Base-by-base conservation (phyloP, 306 rosid genomes). In the Dryas alaskensis region DNA sequence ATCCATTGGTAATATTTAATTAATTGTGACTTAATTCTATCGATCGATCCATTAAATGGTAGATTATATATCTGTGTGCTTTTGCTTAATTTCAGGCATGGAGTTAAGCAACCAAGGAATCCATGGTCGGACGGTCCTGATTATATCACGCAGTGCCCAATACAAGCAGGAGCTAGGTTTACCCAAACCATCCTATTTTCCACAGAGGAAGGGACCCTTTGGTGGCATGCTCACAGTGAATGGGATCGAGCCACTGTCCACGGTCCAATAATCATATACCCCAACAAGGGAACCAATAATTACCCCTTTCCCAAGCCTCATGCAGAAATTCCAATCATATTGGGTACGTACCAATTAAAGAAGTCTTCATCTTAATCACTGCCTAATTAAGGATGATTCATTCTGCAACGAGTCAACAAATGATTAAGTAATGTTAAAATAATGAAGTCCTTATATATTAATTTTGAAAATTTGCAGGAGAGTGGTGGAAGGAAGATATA, bases 211-310 rank as follows among this genome's bases (percentile, higher is more conserved):
- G 91, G 94, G 3, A 85, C 95, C 44, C 6, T 89, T 3, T 89
- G 90, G 95, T 89, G 95, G 95, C 90, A 89, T 74, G 89, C 89
- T 67, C 95, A 89, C 17, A 85, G 85, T n/a, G 85, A 73, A 5
- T 89, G 95, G 92, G 70, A 73, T 14, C 74, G 91, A 55, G 92
- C 90, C 51, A 89, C 90, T 0, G 92, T 80, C 65, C 86, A 87
- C 37, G 92, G 92, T 0, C 77, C 86, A 58, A 82, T 89, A 46
- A 13, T 81, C 43, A 44, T 89, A 7, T 68, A 77, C 67, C 92
- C 96, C 8, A 59, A 49, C 61, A 55, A 49, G 12, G 47, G 77
- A 37, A 10, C 67, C 44, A 4, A 13, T 0, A 4, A 13, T 0
- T 86, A 82, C 44, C 89, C 87, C 7, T 86, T 86, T 19, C 60